These are phyloP conservation scores for Luvunga scandens DNA, from an alignment of 345 rosid species.

Conservation along the genomic window DNA sequence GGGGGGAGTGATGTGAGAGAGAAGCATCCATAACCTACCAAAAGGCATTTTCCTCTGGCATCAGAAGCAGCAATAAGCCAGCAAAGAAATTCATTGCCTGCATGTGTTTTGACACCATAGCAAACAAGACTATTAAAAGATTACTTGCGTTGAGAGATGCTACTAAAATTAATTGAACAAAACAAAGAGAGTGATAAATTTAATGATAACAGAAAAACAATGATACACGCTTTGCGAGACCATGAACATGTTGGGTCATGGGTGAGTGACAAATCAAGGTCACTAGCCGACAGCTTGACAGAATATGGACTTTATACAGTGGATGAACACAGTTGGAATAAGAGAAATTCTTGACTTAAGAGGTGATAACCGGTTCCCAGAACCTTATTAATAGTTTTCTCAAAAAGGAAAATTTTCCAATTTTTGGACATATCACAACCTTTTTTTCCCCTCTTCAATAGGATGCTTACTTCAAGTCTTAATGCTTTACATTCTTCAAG, in stretches of 20 bases:
- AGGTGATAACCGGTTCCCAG: not conserved
- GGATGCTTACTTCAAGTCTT: not conserved
- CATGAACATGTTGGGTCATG: not conserved
- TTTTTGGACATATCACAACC: not conserved
- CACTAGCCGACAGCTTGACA: not conserved
- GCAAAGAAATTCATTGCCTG: slow-evolving; percentile 99
- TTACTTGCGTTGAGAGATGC: not conserved
- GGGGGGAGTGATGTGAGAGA: not conserved
- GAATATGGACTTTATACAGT: not conserved
- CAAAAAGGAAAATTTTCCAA: not conserved
- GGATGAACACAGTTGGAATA: not conserved
- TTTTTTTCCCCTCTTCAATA: not conserved
- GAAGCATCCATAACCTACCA: slow-evolving; percentile 61
- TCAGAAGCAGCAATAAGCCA: slow-evolving; percentile 86
- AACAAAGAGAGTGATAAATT: not conserved
- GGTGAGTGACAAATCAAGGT: not conserved
- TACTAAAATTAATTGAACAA: not conserved
- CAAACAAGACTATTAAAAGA: slow-evolving; percentile 9
- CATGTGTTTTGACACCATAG: slow-evolving; percentile 29
- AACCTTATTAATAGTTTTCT: not conserved
- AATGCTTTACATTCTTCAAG: not conserved
- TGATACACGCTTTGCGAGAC: not conserved
- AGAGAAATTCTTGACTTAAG: not conserved
- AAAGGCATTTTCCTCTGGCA: slow-evolving; percentile 99
- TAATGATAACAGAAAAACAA: slow-evolving; percentile 1